Conservation (phyloP, 345 rosid species). For the Geranium brycei region DNA sequence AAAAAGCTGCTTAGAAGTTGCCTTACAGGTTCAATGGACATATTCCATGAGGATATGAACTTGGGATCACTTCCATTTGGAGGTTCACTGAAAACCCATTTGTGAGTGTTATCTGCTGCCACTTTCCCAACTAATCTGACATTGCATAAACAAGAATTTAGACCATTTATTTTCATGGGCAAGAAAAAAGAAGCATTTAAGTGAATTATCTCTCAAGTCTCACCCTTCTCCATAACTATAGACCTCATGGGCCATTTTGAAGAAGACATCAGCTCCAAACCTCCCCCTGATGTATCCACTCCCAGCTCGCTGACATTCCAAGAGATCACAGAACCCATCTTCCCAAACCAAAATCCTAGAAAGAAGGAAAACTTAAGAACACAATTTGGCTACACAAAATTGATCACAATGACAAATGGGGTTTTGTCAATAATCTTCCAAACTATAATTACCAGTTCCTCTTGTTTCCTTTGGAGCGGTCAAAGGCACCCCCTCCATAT, state of each 20-base stretch:
- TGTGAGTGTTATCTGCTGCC: constrained; percentile 67
- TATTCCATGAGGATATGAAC: constrained; percentile 38
- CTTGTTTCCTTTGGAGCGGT: constrained; percentile 56
- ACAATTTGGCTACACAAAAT: neutral
- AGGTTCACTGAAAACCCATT: constrained; percentile 46
- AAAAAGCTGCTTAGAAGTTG: neutral
- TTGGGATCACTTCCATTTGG: constrained; percentile 32
- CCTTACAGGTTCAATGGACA: constrained; percentile 52
- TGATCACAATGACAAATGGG: neutral
- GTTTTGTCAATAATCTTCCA: neutral
- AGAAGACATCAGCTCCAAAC: constrained; percentile 59
- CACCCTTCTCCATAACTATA: constrained; percentile 71
- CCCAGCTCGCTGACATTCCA: constrained; percentile 38
- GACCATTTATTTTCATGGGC: neutral
- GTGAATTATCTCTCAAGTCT: constrained; percentile 5
- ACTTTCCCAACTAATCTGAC: constrained; percentile 61
- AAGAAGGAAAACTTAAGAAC: constrained; percentile 1
- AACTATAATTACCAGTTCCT: constrained; percentile 45
- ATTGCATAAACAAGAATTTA: neutral
- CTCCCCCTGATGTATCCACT: constrained; percentile 32
- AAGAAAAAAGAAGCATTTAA: neutral
- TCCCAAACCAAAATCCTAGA: constrained; percentile 74
- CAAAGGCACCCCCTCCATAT: constrained; percentile 47
- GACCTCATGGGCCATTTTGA: constrained; percentile 75
- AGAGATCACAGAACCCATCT: constrained; percentile 61